Percentiles rank a stretch among this genome's conserved stretches.
These are phyloP conservation scores for Mycosphaerella sp. DNA, from an alignment of 2,329 filamentous ascomycete species.

Conservation along the genomic window DNA sequence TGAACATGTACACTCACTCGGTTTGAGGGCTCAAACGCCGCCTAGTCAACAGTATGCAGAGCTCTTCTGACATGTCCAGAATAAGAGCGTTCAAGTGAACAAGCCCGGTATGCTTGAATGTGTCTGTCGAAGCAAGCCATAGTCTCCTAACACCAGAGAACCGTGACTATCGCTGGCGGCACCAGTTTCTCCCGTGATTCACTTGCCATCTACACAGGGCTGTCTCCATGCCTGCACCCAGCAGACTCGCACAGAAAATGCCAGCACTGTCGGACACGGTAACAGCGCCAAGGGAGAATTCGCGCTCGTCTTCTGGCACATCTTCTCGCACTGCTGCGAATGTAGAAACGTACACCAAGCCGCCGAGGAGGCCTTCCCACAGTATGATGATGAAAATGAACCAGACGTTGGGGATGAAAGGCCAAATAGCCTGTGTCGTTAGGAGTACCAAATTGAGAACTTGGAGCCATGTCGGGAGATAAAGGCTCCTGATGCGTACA, in stretches of 20 bases:
- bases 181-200: slow-evolving; percentile 62
- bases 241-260: slow-evolving; percentile 79
- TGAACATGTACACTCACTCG: too few relatives aligned
- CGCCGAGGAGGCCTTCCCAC: slow-evolving; percentile 90
- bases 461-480: slow-evolving; percentile 76
- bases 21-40: too few relatives aligned
- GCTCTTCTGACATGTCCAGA: too few relatives aligned
- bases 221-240: slow-evolving; percentile 77
- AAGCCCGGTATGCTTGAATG: too few relatives aligned
- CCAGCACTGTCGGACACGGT: slow-evolving; percentile 89
- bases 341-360: slow-evolving; percentile 89
- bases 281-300: slow-evolving; percentile 85
- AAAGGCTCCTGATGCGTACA: slow-evolving; percentile 71
- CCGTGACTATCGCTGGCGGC: slow-evolving; percentile 30
- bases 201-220: slow-evolving; percentile 81
- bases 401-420: slow-evolving; percentile 80
- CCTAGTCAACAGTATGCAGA: too few relatives aligned
- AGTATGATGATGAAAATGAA: slow-evolving; percentile 80
- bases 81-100: too few relatives aligned
- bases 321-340: slow-evolving; percentile 91
- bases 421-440: slow-evolving; percentile 62
- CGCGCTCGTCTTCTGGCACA: slow-evolving; percentile 68
- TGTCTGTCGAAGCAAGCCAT: too few relatives aligned
- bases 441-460: slow-evolving; percentile 69
- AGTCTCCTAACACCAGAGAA: too few relatives aligned